These are phyloP conservation scores for Blastomyces parvus DNA, from an alignment of 2,329 filamentous ascomycete species.

Conservation along the genomic window DNA sequence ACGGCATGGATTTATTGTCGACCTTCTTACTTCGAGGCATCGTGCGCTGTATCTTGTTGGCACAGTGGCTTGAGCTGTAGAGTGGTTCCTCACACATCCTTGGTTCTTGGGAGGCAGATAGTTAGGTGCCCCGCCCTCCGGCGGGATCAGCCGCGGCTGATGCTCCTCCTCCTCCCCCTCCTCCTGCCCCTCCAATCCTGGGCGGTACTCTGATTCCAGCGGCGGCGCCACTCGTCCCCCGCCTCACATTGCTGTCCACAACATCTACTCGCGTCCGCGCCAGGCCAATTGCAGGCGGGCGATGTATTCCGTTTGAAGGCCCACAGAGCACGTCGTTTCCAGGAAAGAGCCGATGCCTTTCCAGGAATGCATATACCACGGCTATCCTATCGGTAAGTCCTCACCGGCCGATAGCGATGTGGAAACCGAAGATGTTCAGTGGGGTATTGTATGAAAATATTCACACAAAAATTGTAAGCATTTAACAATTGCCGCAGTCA, in stretches of 20 bases:
- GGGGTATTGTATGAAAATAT: background rate
- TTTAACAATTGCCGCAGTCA: conserved; percentile 35
- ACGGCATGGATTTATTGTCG: background rate
- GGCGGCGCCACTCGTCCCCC: conserved; percentile 17
- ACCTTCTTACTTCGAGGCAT: background rate
- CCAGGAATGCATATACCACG: background rate
- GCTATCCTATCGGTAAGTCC: background rate
- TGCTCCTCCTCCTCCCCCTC: conserved; percentile 21
- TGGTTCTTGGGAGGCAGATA: background rate
- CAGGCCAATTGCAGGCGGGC: conserved; percentile 65
- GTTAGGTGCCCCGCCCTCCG: conserved; percentile 17
- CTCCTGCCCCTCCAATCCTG: conserved; percentile 25
- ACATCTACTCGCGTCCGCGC: conserved; percentile 77
- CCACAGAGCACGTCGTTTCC: background rate
- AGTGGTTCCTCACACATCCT: background rate
- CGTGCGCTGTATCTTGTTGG: background rate
- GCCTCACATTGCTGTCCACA: conserved; percentile 26
- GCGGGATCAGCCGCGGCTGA: conserved; percentile 12
- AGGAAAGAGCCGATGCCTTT: background rate
- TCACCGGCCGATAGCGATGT: background rate
- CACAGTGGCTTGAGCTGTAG: background rate
- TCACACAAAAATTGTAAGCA: background rate
- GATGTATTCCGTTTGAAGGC: background rate
- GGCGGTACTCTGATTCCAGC: conserved; percentile 33
- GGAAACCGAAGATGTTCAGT: background rate